Conservation (phyloP, 176 grass and related monocot genomes). For the Musa troglodytarum region DNA sequence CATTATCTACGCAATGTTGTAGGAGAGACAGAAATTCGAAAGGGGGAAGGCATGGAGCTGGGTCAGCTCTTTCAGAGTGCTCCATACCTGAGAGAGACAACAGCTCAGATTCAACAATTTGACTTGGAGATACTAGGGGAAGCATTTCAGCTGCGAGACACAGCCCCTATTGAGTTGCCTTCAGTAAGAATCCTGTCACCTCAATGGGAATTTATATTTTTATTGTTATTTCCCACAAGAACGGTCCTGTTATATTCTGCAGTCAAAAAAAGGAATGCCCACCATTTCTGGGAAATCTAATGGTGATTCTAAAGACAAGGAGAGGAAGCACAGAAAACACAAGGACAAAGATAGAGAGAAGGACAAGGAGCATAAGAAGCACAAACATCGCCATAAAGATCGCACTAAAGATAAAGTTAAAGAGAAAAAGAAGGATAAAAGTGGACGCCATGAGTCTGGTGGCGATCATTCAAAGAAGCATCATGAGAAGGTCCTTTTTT, state of each 20-base stretch:
- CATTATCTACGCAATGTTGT: constrained; percentile 90
- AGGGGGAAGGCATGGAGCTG: constrained; percentile 97
- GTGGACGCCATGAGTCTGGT: constrained; percentile 64
- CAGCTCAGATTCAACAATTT: constrained; percentile 59
- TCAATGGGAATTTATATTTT: background rate
- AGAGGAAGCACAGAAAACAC: constrained; percentile 92
- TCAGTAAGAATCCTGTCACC: constrained; percentile 48
- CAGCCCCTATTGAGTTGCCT: constrained; percentile 65
- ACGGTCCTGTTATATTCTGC: background rate
- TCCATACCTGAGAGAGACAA: constrained; percentile 54
- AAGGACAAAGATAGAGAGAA: constrained; percentile 86
- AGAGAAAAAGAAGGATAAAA: constrained; percentile 95
- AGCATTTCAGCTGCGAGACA: constrained; percentile 88
- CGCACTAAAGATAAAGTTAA: constrained; percentile 75
- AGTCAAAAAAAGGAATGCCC: constrained; percentile 77
- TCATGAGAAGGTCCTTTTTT: constrained; percentile 52
- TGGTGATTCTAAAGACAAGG: constrained; percentile 79
- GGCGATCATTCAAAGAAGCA: constrained; percentile 71
- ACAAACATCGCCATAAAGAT: constrained; percentile 94
- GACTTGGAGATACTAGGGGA: constrained; percentile 71
- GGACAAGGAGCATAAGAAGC: constrained; percentile 97
- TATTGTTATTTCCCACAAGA: constrained; percentile 3
- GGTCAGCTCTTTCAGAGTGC: constrained; percentile 74
- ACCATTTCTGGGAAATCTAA: constrained; percentile 70
- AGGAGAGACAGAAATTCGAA: constrained; percentile 86